phyloP scores from a whole-genome alignment of 2,329 filamentous ascomycete genomes.

The Trichoderma atroviride region DNA sequence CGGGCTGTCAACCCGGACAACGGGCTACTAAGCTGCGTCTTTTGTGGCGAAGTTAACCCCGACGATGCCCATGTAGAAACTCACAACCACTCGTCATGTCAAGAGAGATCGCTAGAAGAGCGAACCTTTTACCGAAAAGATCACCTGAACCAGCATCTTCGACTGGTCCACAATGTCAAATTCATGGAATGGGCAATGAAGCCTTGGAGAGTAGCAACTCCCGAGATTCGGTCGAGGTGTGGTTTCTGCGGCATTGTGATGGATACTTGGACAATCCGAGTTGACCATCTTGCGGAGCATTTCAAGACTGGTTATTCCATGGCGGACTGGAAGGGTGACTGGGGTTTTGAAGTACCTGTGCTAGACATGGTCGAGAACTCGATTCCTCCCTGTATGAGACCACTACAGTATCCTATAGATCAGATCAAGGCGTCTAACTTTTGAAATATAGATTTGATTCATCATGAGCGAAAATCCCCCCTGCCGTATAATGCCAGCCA shows the following conservation, averaged over 20 bases:
- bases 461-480: slow-evolving; percentile 62
- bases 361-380: slow-evolving; percentile 67
- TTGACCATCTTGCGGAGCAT: slow-evolving; percentile 68
- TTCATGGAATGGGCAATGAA: slow-evolving; percentile 66
- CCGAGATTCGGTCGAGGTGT: slow-evolving; percentile 64
- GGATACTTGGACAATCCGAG: slow-evolving; percentile 62
- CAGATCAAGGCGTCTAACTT: slow-evolving; percentile 46
- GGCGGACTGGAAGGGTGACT: slow-evolving; percentile 71
- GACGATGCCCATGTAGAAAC: slow-evolving; percentile 39
- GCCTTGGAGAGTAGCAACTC: slow-evolving; percentile 61
- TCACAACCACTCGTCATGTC: slow-evolving; percentile 60
- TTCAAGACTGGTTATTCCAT: slow-evolving; percentile 68
- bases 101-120: slow-evolving; percentile 64
- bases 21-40: slow-evolving; percentile 60
- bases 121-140: slow-evolving; percentile 69
- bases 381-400: slow-evolving; percentile 64
- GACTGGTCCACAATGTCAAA: slow-evolving; percentile 65
- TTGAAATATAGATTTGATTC: slow-evolving; percentile 60
- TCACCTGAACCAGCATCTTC: slow-evolving; percentile 66
- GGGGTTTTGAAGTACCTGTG: slow-evolving; percentile 66
- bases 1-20: slow-evolving; percentile 60
- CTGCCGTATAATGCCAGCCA: slow-evolving; percentile 55
- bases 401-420: slow-evolving; percentile 42
- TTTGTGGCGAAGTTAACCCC: slow-evolving; percentile 59
- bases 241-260: slow-evolving; percentile 67